These are phyloP conservation scores for Pouteria campechiana DNA, from an alignment of 179 eudicot genomes.

Conservation along the genomic window DNA sequence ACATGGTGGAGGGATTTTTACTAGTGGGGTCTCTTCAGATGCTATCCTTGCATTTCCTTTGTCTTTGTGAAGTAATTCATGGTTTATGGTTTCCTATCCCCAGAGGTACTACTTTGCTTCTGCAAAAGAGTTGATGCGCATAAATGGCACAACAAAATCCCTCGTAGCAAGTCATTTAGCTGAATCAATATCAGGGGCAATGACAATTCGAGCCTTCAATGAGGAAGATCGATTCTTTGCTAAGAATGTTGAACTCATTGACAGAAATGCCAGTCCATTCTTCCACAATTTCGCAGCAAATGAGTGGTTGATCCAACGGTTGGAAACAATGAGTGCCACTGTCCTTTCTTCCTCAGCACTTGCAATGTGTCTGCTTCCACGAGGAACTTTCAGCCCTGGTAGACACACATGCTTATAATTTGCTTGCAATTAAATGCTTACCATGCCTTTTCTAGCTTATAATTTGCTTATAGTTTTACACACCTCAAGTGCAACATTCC, in stretches of 20 bases:
- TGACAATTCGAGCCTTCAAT: conserved; percentile 45
- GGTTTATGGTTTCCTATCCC: neutral
- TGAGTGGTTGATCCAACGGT: conserved; percentile 48
- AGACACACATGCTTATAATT: neutral
- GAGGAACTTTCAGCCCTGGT: conserved; percentile 24
- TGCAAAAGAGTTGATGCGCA: conserved; percentile 54
- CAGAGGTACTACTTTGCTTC: conserved; percentile 49
- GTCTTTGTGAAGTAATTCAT: no score
- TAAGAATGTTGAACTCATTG: conserved; percentile 27
- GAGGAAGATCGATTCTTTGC: conserved; percentile 41
- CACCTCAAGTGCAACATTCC: no score
- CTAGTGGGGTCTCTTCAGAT: no score
- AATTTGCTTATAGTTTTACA: no score
- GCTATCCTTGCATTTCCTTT: no score
- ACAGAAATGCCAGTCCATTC: conserved; percentile 20
- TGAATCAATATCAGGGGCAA: conserved; percentile 40
- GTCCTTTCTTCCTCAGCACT: conserved; percentile 31
- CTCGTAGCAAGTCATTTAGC: conserved; percentile 41
- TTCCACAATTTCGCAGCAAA: conserved; percentile 33
- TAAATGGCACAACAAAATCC: conserved; percentile 59
- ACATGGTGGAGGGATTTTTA: no score
- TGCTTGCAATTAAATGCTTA: no score
- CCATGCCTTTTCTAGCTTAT: no score
- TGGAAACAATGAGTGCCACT: conserved; percentile 36
- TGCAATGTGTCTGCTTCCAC: conserved; percentile 25